Base-by-base conservation (phyloP, 2,329 filamentous ascomycete genomes). In the Beauveria rudraprayagi region DNA sequence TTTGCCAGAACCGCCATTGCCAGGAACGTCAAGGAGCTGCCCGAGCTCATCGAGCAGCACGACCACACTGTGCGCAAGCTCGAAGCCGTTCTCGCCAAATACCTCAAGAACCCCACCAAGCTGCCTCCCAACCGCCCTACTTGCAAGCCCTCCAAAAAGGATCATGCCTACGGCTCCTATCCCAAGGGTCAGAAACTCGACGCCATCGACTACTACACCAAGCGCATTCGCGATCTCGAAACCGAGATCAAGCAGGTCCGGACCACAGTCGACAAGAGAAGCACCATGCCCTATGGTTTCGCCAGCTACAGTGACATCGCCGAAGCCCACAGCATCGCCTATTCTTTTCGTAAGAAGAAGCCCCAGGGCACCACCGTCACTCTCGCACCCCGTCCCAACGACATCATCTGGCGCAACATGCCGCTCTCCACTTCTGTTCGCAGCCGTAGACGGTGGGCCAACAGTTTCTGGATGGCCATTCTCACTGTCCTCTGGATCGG, bases 351-450 rank as follows among this genome's bases (percentile, higher is more conserved):
- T 62, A 90, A 86, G 54, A 94, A 94, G 77, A 89, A 88, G 67
- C 90, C 91, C 0, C 81, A 90, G 46, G 91, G 91, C 5, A 86
- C 91, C 0, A 89, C 83, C 0, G 84, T 99, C 60, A 80, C 78
- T 6, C 80, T 97, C 16, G 92, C 94, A 1, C 92, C 94, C 2
- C 85, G 86, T 62, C 93, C 94, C 3, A 91, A 90, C 70, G 93
- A 97, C 71, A 84, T 99, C 58, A 96, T 99, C 65, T 99, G 94
- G 94, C 88, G 91, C 71, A 99, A 99, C 69, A 83, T 99, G 77
- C 82, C 85, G 6, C 77, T 97, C 61, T 84, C 81, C 17, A 86
- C 86, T 44, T 78, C 83, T 30, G 83, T 86, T 1, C 84, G 92
- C 58, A 83, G 82, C 64, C 89, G 88, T 77, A 88, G 88, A 67